Conservation (phyloP, 2,329 filamentous ascomycete species). For the Penicillium rolfsii region DNA sequence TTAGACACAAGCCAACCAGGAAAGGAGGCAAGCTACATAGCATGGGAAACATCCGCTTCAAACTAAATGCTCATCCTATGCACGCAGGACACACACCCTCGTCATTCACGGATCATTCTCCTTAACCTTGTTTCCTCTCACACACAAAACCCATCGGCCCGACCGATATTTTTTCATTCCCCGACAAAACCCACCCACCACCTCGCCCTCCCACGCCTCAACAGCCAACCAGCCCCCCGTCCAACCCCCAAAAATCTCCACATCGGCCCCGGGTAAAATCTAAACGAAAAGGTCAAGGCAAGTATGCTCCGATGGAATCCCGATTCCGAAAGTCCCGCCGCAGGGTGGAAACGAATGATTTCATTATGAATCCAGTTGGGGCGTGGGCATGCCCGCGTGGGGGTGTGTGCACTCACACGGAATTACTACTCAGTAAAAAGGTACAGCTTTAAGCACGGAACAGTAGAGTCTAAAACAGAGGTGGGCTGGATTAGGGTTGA, state of each 20-base stretch:
- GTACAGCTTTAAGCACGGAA: not conserved
- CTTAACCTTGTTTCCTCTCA: not conserved
- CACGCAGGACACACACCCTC: too few species aligned
- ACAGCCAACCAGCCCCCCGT: not conserved
- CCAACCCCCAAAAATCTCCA: slow-evolving; percentile 7
- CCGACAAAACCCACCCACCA: not conserved
- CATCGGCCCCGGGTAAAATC: slow-evolving; percentile 19
- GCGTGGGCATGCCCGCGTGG: not conserved
- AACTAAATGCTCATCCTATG: not conserved
- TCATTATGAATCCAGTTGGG: not conserved
- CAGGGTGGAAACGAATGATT: not conserved
- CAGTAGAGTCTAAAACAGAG: not conserved
- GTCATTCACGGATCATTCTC: not conserved
- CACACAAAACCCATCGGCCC: slow-evolving; percentile 1
- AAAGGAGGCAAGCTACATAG: too few species aligned
- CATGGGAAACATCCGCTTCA: not conserved
- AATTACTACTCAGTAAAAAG: not conserved
- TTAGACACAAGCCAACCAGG: too few species aligned
- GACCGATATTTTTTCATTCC: slow-evolving; percentile 1
- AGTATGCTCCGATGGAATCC: slow-evolving; percentile 8
- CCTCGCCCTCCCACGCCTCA: not conserved
- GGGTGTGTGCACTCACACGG: not conserved
- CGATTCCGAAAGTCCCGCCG: slow-evolving; percentile 11
- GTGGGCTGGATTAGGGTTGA: not conserved
- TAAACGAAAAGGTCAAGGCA: not conserved